Conservation (phyloP, 2,329 filamentous ascomycete species). For the Fusarium incarnatum region DNA sequence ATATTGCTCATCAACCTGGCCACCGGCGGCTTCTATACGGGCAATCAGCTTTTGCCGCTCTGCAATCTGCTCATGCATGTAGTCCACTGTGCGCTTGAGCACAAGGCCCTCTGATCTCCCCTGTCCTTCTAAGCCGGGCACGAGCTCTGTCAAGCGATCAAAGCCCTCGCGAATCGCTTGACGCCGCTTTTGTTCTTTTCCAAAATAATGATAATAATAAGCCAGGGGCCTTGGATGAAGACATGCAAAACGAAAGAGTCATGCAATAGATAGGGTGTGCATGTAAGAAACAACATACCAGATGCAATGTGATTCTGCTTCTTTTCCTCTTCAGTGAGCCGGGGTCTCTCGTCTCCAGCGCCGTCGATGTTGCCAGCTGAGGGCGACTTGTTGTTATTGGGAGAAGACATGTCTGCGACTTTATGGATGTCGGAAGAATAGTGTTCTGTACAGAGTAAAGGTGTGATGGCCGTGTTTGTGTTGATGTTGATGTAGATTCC, state of each 20-base stretch:
- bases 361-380: slow-evolving; percentile 39
- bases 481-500: slow-evolving; percentile 28
- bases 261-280: not conserved
- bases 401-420: slow-evolving; percentile 44
- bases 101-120: slow-evolving; percentile 88
- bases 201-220: slow-evolving; percentile 35
- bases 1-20: slow-evolving; percentile 62
- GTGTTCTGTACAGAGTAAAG: not conserved
- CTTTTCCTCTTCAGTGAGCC: slow-evolving; percentile 65
- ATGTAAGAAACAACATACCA: slow-evolving; percentile 52
- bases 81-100: slow-evolving; percentile 77
- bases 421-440: not conserved
- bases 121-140: slow-evolving; percentile 84
- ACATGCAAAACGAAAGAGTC: not conserved
- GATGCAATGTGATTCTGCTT: slow-evolving; percentile 68
- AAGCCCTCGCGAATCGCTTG: slow-evolving; percentile 84
- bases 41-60: slow-evolving; percentile 69
- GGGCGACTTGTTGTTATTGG: slow-evolving; percentile 48
- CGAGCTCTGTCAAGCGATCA: slow-evolving; percentile 81
- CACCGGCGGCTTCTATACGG: slow-evolving; percentile 69
- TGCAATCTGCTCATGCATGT: slow-evolving; percentile 69
- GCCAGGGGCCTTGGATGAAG: not conserved
- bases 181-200: slow-evolving; percentile 58
- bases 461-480: not conserved
- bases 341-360: slow-evolving; percentile 60